A percentile compares a stretch with the other conserved stretches of the same genome.
phyloP scores from a whole-genome alignment of 2,329 filamentous ascomycete genomes.

The Xylariaceae sp. region DNA sequence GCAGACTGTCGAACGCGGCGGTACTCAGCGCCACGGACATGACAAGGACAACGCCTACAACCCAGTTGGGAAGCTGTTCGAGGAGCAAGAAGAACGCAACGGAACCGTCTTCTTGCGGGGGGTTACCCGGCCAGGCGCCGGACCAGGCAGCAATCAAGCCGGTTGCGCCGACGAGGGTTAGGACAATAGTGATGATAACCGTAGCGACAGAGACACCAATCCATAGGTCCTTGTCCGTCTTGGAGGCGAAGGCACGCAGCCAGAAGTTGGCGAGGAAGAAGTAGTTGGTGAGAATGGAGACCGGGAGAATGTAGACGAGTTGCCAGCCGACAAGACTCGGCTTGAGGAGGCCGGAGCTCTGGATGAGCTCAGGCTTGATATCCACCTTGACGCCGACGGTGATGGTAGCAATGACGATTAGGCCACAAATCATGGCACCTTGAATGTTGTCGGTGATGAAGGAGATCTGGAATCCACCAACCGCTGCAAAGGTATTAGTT shows the following conservation, averaged over 20 bases:
- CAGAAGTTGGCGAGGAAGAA: constrained; percentile 83
- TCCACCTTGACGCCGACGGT: constrained; percentile 71
- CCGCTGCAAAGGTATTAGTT: constrained; percentile 43
- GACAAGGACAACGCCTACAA: constrained; percentile 74
- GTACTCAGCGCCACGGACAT: constrained; percentile 75
- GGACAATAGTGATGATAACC: constrained; percentile 59
- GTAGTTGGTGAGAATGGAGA: constrained; percentile 77
- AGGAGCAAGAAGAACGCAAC: constrained; percentile 73
- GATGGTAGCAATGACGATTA: constrained; percentile 71
- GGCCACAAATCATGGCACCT: constrained; percentile 67
- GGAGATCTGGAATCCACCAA: constrained; percentile 78
- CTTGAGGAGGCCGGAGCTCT: constrained; percentile 63
- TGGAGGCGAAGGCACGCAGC: constrained; percentile 77
- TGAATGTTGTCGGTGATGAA: constrained; percentile 82
- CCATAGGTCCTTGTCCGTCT: constrained; percentile 71
- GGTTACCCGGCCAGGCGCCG: constrained; percentile 61
- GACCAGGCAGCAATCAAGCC: constrained; percentile 76
- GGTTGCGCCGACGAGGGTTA: constrained; percentile 66
- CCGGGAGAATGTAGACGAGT: constrained; percentile 75
- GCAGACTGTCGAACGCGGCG: constrained; percentile 73
- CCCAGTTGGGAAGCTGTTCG: constrained; percentile 67
- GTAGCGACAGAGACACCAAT: constrained; percentile 67
- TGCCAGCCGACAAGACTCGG: constrained; percentile 74
- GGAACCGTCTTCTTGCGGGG: constrained; percentile 54
- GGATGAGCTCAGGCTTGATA: constrained; percentile 64